Base-by-base conservation (phyloP, 306 rosid genomes). In the Sechiopsis laciniata region DNA sequence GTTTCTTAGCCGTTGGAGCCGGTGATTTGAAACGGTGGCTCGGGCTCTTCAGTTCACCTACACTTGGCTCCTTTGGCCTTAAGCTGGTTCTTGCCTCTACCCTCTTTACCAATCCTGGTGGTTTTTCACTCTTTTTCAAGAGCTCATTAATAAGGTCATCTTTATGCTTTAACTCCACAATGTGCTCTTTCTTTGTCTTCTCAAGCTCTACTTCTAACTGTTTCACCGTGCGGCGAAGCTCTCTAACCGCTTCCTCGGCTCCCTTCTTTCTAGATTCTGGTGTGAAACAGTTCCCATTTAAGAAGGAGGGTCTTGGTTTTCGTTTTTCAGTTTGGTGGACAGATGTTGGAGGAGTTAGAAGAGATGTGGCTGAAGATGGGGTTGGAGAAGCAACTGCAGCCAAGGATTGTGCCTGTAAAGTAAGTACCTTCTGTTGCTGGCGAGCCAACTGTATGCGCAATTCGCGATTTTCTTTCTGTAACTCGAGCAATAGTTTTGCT, bases 381-480 rank as follows among this genome's bases (percentile, higher is more conserved):
- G 96, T 86, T 73, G 92, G 86, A 70, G 96, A 85, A 68, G 87
- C 76, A n/a, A 87, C 83, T 59, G 94, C 88, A 77, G 95, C 92
- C 66, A 90, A 79, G 60, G 87, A 79, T 53, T 89, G 92, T 74
- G 95, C 88, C 83, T 89, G 84, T 24, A 94, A 80, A 61, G 91
- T 81, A 53, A 85, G 66, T 32, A 90, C 67, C 80, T 90, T 94
- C 77, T 89, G 97, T 74, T 94, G 94, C 58, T 89, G 98, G 17
- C 74, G 78, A 45, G 89, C 92, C 82, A 94, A 72, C 74, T 94
- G 98, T 22, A 85, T 80, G 53, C 97, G 83, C 56, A 94, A 77
- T 55, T 94, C 97, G 0, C 90, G 87, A 60, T 94, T 94, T 83
- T 94, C 96, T 79, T 85, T 90, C 85, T 94, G 97, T 73, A 94